Evolutionary conservation across 352 stramenopile genomes (phyloP), one percentile per base, ranked within the genome.

Genomic region (Phytophthora cajani): DNA sequence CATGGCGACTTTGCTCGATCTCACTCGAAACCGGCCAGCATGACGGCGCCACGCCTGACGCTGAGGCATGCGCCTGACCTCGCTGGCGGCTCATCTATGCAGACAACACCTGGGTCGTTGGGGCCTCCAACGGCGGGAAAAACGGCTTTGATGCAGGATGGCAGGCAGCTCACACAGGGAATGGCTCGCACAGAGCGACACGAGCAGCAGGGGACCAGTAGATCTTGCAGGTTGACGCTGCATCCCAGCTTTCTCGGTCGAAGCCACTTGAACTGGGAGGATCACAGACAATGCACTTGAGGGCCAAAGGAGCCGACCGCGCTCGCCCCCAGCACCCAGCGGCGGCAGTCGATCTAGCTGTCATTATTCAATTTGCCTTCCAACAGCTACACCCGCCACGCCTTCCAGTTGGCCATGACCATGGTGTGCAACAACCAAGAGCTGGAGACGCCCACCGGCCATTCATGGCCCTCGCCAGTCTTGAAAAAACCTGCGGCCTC

Each of bases 371-470:
- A 71, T 67, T 64, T 23, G 42, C 57, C 57, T 61, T 40, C 42
- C 21, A 67, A 33, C 30, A 33, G 5, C 33, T 42, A 19, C 32
- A 53, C 47, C 27, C 14, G 47, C 11, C 47, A 66, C 52, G 30
- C 33, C 47, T n/a, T 17, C 46, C n/a, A 40, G 16, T 17, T 49
- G 17, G 42, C 42, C 42, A 23, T 49, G 5, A 19, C 32, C 19
- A 77, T 77, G 71, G 70, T 70, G 56, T 69, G 69, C 69, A 70
- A 49, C 44, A 64, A 57, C 51, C 55, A 71, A 36, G 65, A 74
- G 54, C 42, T 70, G 2, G 64, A 62, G 25, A 62, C 57, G 17
- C 50, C 66, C 12, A 46, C 44, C 23, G 19, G 30, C 36, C 25
- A 69, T 3, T 53, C 49, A 8, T 69, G 64, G 58, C 10, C 58